Conservation (phyloP, 2,329 filamentous ascomycete species). For the Lecanicillium sp. region DNA sequence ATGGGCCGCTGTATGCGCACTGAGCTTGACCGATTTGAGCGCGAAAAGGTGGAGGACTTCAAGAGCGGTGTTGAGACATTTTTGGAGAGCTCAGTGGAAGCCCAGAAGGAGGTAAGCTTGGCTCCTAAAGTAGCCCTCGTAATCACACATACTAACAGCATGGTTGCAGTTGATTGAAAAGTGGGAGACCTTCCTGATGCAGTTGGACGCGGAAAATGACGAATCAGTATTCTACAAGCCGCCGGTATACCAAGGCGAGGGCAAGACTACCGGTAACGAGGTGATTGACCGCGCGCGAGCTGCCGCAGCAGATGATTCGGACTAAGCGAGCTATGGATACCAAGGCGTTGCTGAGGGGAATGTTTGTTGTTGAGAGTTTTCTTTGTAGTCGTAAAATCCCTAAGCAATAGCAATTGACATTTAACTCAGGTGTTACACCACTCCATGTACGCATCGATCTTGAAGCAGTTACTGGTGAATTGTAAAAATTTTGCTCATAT, state of each 20-base stretch:
- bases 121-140: background rate
- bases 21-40: constrained; percentile 90
- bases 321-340: constrained; percentile 27
- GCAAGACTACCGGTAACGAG: constrained; percentile 47
- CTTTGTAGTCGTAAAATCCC: background rate
- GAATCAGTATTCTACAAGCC: constrained; percentile 60
- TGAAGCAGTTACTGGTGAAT: too few species aligned
- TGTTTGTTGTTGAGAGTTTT: constrained; percentile 6
- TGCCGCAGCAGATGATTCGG: constrained; percentile 52
- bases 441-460: too few species aligned
- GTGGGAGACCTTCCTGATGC: constrained; percentile 97
- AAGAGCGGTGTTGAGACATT: constrained; percentile 98
- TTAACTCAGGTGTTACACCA: too few species aligned
- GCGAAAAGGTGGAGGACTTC: constrained; percentile 97
- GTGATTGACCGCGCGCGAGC: constrained; percentile 52
- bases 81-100: constrained; percentile 91
- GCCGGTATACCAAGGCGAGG: constrained; percentile 44
- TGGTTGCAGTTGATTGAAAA: constrained; percentile 61
- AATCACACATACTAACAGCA: constrained; percentile 15
- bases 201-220: constrained; percentile 89
- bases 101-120: constrained; percentile 83
- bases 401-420: background rate
- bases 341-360: background rate
- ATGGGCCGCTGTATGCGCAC: constrained; percentile 90
- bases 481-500: background rate